Evolutionary conservation across 169 alveolate genomes (phyloP).

Genomic region (Plasmodium reichenowi): DNA sequence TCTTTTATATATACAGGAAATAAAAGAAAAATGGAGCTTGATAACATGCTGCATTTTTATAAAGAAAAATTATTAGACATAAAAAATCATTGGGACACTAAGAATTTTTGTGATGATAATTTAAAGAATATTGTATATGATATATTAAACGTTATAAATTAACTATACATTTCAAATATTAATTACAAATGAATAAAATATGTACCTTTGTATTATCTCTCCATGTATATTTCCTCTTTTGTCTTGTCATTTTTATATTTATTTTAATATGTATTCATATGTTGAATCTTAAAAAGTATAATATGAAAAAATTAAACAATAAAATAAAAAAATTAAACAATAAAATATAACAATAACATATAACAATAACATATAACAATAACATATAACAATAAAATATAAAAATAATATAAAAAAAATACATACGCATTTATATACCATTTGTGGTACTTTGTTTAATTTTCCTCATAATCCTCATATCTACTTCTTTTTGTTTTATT

Average conservation of each 20-base stretch:
- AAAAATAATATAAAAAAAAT: not conserved
- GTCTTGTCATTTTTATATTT: no score
- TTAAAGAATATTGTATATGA: conserved; percentile 68
- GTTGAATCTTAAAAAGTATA: no score
- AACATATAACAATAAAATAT: not conserved
- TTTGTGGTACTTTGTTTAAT: not conserved
- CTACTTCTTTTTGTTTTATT: conserved; percentile 5
- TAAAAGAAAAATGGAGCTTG: conserved; percentile 57
- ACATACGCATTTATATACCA: not conserved
- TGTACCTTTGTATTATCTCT: not conserved
- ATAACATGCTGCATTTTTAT: conserved; percentile 41
- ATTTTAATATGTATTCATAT: no score
- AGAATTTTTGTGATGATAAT: conserved; percentile 69
- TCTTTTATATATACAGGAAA: conserved; percentile 15
- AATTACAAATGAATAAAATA: no score
- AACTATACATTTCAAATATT: not conserved
- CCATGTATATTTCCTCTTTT: not conserved
- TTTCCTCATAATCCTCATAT: conserved; percentile 32
- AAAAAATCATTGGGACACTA: conserved; percentile 54
- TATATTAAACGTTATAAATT: conserved; percentile 65
- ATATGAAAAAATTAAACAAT: no score
- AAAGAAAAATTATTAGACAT: conserved; percentile 48
- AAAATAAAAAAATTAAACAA: not conserved
- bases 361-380: not conserved
- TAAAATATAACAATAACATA: not conserved